Base-by-base conservation (phyloP, 805 yeast species). In the Sporopachydermia quercuum region DNA sequence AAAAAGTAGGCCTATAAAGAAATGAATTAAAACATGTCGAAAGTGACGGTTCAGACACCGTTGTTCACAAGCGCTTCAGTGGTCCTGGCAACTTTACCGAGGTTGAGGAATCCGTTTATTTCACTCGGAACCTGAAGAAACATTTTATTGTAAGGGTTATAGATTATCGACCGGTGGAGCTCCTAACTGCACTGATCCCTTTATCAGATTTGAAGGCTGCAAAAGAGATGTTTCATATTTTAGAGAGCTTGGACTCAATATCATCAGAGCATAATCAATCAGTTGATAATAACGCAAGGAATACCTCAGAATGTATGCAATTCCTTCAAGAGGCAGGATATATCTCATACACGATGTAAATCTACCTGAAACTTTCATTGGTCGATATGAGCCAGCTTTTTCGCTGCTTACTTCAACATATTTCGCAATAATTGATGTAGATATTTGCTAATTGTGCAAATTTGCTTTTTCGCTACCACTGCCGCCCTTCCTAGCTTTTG, bases 111-210 rank as follows among this genome's bases (percentile, higher is more conserved):
- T 84, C 55, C 94, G 94, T 14, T 80, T 85, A 54, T 82, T 74
- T 59, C 60, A 62, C 40, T 43, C 59, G 5, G 68, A 68, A 16
- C 64, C 70, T 4, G 70, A 75, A 33, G 70, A 68, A 37, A 70
- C 95, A 43, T 86, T 85, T 58, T 86, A 78, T 61, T 80, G 86
- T 48, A 71, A 94, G 57, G 96, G 96, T 48, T 83, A 86, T 17
- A 96, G 83, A 57, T 87, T 87, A 60, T 96, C 86, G 57, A 96
- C 96, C 0, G 94, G 95, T 43, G 96, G 96, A 5, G 78, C 93
- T 2, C 81, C 94, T n/a, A 71, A 78, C 46, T 63, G 78, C 44
- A 68, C 76, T 3, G 93, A 85, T 58, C 87, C 89, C 5, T 60
- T 81, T 27, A 75, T 78, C 14, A 76, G 75, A 48, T 55, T 63